A percentile compares a stretch with the other conserved stretches of the same genome.
phyloP scores from a whole-genome alignment of 148 eudicot genomes.

The Amaranthus hypochondriacus region DNA sequence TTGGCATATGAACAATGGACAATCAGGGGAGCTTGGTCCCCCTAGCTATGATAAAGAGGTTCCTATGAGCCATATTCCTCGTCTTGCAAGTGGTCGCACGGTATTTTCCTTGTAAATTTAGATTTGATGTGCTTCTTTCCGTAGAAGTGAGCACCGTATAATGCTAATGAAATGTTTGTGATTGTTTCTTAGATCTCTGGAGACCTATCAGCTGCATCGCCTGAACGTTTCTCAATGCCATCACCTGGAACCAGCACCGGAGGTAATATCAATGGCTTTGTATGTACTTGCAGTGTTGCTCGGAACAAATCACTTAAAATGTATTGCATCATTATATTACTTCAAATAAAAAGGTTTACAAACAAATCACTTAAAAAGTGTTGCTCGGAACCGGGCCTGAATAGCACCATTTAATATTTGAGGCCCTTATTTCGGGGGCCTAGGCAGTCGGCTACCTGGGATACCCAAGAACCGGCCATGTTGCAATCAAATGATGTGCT shows the following conservation, averaged over 20 bases:
- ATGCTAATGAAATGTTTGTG: not conserved
- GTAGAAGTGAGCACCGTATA: not conserved
- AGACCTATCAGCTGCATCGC: constrained; percentile 43
- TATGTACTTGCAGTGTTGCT: too few species aligned
- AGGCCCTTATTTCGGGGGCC: too few species aligned
- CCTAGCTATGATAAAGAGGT: constrained; percentile 37
- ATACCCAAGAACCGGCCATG: too few species aligned
- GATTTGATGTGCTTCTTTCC: not conserved
- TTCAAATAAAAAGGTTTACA: too few species aligned
- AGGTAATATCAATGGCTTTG: constrained; percentile 23
- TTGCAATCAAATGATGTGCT: not conserved
- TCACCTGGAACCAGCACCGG: constrained; percentile 33
- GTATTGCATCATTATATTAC: too few species aligned
- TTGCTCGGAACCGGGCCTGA: too few species aligned
- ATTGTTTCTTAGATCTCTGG: constrained; percentile 29
- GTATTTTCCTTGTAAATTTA: constrained; percentile 11
- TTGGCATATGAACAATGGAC: constrained; percentile 39
- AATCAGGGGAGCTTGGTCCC: constrained; percentile 34
- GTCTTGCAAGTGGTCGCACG: constrained; percentile 33
- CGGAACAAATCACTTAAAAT: too few species aligned
- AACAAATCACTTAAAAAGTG: too few species aligned
- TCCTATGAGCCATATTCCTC: constrained; percentile 35
- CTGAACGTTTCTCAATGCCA: constrained; percentile 36
- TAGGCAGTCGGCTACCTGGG: too few species aligned
- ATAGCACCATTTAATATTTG: too few species aligned